Evolutionary conservation across 768 basidiomycete species (phyloP).

Genomic region (Agaricus sinodeliciosus): DNA sequence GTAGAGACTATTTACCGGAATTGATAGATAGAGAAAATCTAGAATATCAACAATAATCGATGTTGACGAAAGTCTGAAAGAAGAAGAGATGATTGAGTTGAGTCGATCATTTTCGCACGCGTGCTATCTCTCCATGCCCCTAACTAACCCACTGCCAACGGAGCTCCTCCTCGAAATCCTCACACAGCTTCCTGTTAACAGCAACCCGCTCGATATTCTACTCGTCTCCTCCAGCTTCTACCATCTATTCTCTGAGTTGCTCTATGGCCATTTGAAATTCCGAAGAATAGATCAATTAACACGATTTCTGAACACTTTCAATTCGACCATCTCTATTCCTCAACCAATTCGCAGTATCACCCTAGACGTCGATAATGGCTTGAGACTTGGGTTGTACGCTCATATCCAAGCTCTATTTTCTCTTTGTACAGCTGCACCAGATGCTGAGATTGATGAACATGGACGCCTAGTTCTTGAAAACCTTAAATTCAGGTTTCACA

Average conservation of each 20-base stretch:
- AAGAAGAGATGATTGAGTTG: too few species aligned
- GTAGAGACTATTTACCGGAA: too few species aligned
- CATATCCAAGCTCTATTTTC: slow-evolving; percentile 8
- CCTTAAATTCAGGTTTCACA: slow-evolving; percentile 20
- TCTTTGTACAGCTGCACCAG: slow-evolving; percentile 6
- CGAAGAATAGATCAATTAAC: slow-evolving; percentile 2
- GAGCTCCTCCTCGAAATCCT: slow-evolving; percentile 10
- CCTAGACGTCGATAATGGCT: slow-evolving; percentile 9
- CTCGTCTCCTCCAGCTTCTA: slow-evolving; percentile 7
- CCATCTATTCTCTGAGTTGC: neutral
- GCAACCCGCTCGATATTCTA: slow-evolving; percentile 2
- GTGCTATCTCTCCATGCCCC: neutral
- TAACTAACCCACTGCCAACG: slow-evolving; percentile 1
- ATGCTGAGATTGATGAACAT: slow-evolving; percentile 15
- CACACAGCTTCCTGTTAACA: neutral
- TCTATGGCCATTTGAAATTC: slow-evolving; percentile 8
- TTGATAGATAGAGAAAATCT: too few species aligned
- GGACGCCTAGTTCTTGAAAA: slow-evolving; percentile 19
- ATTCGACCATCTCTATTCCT: neutral
- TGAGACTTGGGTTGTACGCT: slow-evolving; percentile 4
- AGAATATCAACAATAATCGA: too few species aligned
- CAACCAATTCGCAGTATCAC: slow-evolving; percentile 5
- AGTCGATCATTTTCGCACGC: neutral
- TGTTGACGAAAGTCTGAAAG: too few species aligned
- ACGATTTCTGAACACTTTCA: slow-evolving; percentile 6